Evolutionary conservation across 2,329 filamentous ascomycete genomes (phyloP).

Genomic region (Magnaporthiopsis poae): DNA sequence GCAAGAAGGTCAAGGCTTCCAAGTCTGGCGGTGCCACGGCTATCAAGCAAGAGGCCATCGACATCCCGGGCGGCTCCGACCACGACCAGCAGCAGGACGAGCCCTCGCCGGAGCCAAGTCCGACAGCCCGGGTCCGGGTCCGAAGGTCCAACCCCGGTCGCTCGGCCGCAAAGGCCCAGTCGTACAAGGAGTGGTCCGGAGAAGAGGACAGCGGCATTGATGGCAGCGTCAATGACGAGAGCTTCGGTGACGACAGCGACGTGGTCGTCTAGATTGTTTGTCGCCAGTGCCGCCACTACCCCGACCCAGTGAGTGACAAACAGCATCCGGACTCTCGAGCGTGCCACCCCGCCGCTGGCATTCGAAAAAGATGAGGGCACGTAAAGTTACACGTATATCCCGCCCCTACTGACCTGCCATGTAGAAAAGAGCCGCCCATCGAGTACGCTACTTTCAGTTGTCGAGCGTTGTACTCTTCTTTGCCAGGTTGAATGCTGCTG

Average conservation of each 20-base stretch:
- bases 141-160: neutral
- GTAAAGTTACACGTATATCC: too few relatives aligned
- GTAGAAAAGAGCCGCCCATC: too few relatives aligned
- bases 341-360: too few relatives aligned
- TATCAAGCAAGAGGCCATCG: neutral
- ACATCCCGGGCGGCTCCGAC: neutral
- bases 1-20: neutral
- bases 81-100: neutral
- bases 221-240: neutral
- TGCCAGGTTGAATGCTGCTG: too few relatives aligned
- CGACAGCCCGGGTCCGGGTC: neutral
- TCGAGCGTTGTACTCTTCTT: too few relatives aligned
- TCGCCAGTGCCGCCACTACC: neutral
- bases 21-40: neutral
- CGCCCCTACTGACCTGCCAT: too few relatives aligned
- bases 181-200: slow-evolving; percentile 2
- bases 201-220: neutral
- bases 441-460: too few relatives aligned
- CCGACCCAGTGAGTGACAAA: neutral
- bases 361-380: too few relatives aligned
- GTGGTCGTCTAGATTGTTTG: neutral
- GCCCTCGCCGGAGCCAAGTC: neutral
- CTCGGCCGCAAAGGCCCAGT: neutral
- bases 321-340: too few relatives aligned
- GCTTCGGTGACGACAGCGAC: neutral